Percentiles rank a stretch among this genome's conserved stretches.
Conservation (phyloP, 2,329 filamentous ascomycete genomes). For the Penicillium griseofulvum region DNA sequence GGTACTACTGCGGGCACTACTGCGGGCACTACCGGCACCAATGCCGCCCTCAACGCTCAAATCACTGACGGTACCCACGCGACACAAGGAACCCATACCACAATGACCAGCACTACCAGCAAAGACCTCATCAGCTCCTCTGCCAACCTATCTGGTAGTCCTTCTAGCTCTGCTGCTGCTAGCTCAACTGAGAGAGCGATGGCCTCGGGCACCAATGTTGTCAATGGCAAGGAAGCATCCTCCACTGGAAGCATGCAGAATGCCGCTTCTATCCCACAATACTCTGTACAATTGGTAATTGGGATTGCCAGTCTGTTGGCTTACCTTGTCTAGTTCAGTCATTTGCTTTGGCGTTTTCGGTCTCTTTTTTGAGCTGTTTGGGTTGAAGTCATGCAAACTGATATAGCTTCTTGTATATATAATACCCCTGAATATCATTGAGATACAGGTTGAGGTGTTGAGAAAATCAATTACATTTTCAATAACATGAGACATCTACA, state of each 20-base stretch:
- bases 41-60: neutral
- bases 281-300: slow-evolving; percentile 31
- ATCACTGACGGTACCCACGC: neutral
- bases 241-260: slow-evolving; percentile 13
- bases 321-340: slow-evolving; percentile 27
- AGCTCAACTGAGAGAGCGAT: slow-evolving; percentile 13
- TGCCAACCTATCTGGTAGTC: slow-evolving; percentile 9
- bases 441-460: slow-evolving; percentile 14
- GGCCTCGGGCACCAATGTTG: slow-evolving; percentile 7
- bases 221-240: slow-evolving; percentile 14
- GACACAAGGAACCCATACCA: slow-evolving; percentile 14
- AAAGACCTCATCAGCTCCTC: slow-evolving; percentile 48
- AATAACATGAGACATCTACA: neutral
- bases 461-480: slow-evolving; percentile 4
- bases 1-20: neutral
- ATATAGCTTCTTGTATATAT: slow-evolving; percentile 23
- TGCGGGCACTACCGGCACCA: slow-evolving; percentile 9
- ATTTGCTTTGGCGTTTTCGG: neutral
- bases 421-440: slow-evolving; percentile 18
- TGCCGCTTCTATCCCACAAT: slow-evolving; percentile 27
- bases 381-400: neutral
- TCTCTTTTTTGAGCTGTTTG: neutral
- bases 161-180: slow-evolving; percentile 23
- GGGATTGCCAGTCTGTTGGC: slow-evolving; percentile 35
- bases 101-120: slow-evolving; percentile 58